phyloP scores from a whole-genome alignment of 768 basidiomycete genomes.

The Mycena maculata region DNA sequence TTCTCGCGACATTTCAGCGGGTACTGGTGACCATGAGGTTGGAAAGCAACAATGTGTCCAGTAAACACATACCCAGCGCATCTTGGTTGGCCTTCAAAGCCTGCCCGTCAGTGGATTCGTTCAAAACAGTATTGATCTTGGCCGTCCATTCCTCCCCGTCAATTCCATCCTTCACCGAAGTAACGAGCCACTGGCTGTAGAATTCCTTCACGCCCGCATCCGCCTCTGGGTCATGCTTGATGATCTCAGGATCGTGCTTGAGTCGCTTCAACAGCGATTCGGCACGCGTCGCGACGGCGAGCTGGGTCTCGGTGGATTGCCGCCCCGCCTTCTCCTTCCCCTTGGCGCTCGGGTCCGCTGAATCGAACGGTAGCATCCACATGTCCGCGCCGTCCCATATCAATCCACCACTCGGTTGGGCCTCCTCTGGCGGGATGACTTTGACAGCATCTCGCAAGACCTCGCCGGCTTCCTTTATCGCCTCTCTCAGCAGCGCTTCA shows the following conservation, averaged over 20 bases:
- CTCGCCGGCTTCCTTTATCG: slow-evolving; percentile 84
- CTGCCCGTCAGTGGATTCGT: slow-evolving; percentile 62
- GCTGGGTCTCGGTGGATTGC: slow-evolving; percentile 53
- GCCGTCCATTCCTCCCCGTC: slow-evolving; percentile 67
- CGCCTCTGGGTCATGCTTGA: slow-evolving; percentile 79
- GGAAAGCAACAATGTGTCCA: slow-evolving; percentile 1
- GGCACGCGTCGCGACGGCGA: slow-evolving; percentile 77
- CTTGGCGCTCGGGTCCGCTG: slow-evolving; percentile 49
- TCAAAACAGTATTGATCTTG: slow-evolving; percentile 60
- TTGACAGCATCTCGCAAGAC: slow-evolving; percentile 91
- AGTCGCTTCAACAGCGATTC: slow-evolving; percentile 81
- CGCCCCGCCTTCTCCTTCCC: slow-evolving; percentile 44
- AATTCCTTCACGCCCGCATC: slow-evolving; percentile 66
- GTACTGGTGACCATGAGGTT: slow-evolving; percentile 61
- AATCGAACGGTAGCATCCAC: slow-evolving; percentile 76
- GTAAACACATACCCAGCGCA: slow-evolving; percentile 61
- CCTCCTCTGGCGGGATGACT: slow-evolving; percentile 85
- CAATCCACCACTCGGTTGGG: slow-evolving; percentile 33
- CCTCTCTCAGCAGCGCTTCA: slow-evolving; percentile 71
- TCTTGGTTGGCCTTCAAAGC: slow-evolving; percentile 65
- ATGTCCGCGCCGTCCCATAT: slow-evolving; percentile 91
- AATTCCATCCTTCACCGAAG: slow-evolving; percentile 65
- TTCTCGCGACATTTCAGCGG: slow-evolving; percentile 68
- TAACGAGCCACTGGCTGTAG: slow-evolving; percentile 68
- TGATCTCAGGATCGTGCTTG: slow-evolving; percentile 77